Base-by-base conservation (phyloP, 805 yeast species). In the Ogataea zsoltii region DNA sequence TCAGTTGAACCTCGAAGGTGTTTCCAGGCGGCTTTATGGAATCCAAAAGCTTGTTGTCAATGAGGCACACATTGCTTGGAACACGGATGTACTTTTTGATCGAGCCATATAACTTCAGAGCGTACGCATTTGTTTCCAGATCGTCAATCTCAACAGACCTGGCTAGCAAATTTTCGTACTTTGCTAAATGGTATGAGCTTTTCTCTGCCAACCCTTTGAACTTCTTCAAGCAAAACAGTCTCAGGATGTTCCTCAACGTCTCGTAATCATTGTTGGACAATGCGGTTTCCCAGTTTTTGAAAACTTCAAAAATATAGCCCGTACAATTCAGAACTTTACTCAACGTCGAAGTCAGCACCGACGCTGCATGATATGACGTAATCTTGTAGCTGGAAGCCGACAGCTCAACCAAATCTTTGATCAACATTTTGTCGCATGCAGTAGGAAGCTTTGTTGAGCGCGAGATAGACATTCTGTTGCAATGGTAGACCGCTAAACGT, bases 361-460 rank as follows among this genome's bases (percentile, higher is more conserved):
- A 63, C 44, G 85, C 88, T 0, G 96, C 95, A 16, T 83, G 77
- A 9, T 74, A 69, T 1, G 89, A 76, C n/a, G 87, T 78, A 3
- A 81, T 81, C 0, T 83, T 69, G 58, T 88, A 92, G 0, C 83
- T 71, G 0, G 96, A 87, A 7, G 85, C 74, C 0, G 91, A 73
- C 17, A 86, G 61, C 11, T 68, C 62, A 12, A 86, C 79, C 7
- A 91, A 69, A 61, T 89, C 95, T 39, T 71, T 73, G 32, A 94
- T 62, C 31, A 94, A 65, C 2, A 70, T 43, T 44, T 72, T 76
- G 51, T 90, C 97, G 9, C 84, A 60, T 7, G 74, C 76, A 0
- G 88, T 77, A 56, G 88, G 87, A 6, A 82, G 69, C 50, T 96
- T 74, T 3, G 86, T 81, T 0, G 92, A 85, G 0, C 89, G 77